phyloP scores from a whole-genome alignment of 768 basidiomycete species.

The Amylocystis lapponica region DNA sequence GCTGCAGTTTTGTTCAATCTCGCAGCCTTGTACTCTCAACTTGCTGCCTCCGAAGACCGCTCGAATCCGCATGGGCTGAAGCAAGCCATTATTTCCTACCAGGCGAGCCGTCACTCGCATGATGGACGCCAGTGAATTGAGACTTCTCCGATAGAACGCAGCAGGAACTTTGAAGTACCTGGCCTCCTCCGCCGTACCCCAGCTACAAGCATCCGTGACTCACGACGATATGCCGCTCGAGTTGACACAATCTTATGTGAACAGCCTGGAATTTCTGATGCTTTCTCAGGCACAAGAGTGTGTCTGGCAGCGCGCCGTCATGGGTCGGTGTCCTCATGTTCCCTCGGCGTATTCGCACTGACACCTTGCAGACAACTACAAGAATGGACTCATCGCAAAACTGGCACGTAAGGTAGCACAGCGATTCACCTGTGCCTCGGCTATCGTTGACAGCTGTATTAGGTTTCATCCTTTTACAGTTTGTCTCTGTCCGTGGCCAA shows the following conservation, averaged over 20 bases:
- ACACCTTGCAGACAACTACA: slow-evolving; percentile 48
- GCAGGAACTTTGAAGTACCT: slow-evolving; percentile 71
- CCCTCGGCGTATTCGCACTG: too few relatives aligned
- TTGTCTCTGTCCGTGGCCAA: slow-evolving; percentile 39
- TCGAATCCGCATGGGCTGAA: slow-evolving; percentile 77
- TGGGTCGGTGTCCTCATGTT: slow-evolving; percentile 44
- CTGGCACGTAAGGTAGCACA: slow-evolving; percentile 62
- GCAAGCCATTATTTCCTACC: slow-evolving; percentile 63
- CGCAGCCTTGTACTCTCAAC: slow-evolving; percentile 77
- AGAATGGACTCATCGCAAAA: slow-evolving; percentile 79
- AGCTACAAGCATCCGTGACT: slow-evolving; percentile 36
- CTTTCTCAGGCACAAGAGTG: slow-evolving; percentile 96
- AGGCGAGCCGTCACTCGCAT: slow-evolving; percentile 38
- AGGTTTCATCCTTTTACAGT: slow-evolving; percentile 65
- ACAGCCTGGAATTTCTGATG: slow-evolving; percentile 68
- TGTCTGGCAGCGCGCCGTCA: slow-evolving; percentile 88
- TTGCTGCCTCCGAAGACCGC: slow-evolving; percentile 69
- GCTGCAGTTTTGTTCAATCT: slow-evolving; percentile 80
- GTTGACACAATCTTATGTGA: slow-evolving; percentile 55
- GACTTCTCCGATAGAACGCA: slow-evolving; percentile 41
- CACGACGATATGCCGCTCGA: slow-evolving; percentile 60
- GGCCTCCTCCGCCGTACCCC: slow-evolving; percentile 45
- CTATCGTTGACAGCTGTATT: slow-evolving; percentile 5
- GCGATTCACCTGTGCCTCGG: background rate
- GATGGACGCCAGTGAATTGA: background rate